These are phyloP conservation scores for Blechomonas ayalai DNA, from an alignment of 208 protist species.

Conservation along the genomic window DNA sequence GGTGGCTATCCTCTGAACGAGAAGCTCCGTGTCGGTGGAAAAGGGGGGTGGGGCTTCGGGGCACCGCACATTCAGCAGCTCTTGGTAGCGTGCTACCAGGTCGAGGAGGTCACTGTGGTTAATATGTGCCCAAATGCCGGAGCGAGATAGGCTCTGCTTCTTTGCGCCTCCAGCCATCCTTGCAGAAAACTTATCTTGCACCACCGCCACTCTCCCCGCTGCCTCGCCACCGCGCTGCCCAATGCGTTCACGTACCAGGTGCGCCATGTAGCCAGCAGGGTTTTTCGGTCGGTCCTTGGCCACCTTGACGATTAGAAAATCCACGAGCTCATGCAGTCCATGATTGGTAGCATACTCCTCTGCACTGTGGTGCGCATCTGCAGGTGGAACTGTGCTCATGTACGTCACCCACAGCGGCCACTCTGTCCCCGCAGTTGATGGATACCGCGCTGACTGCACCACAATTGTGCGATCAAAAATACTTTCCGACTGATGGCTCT, in stretches of 20 bases:
- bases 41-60: neutral
- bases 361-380: no score
- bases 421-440: no score
- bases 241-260: neutral
- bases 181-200: no score
- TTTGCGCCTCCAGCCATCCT: neutral
- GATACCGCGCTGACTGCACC: no score
- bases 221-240: no score
- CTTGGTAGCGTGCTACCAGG: neutral
- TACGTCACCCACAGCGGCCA: no score
- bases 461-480: no score
- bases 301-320: slow-evolving; percentile 3
- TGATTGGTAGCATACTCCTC: neutral
- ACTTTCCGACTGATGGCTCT: no score
- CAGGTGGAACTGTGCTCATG: no score
- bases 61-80: neutral
- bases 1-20: slow-evolving; percentile 1
- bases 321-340: slow-evolving; percentile 1
- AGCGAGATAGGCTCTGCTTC: slow-evolving; percentile 1
- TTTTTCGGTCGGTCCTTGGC: neutral
- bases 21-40: neutral
- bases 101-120: neutral
- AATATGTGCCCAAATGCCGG: slow-evolving; percentile 5
- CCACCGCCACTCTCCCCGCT: no score
- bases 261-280: slow-evolving; percentile 1